These are phyloP conservation scores for Stenocarpella maydis DNA, from an alignment of 2,329 filamentous ascomycete genomes.

Conservation along the genomic window DNA sequence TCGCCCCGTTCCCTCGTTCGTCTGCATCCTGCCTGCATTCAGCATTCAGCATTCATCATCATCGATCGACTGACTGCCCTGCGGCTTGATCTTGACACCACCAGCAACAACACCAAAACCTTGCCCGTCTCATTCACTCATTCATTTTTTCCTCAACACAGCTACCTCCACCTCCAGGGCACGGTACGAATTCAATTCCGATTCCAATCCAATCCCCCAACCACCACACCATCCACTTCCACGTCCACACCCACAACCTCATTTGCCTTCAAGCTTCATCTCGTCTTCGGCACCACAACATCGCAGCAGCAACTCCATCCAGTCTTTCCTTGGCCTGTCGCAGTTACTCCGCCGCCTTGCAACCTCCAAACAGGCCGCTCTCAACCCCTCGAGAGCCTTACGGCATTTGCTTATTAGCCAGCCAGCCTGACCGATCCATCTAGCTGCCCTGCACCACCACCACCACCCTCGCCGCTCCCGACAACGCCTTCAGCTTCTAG, in stretches of 20 bases:
- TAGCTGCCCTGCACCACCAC: constrained; percentile 16
- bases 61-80: too few species aligned
- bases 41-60: not conserved
- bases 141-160: not conserved
- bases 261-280: constrained; percentile 6
- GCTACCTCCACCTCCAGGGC: not conserved
- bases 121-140: not conserved
- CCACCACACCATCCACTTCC: not conserved
- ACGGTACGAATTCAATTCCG: not conserved
- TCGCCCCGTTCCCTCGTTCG: not conserved
- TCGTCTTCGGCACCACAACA: constrained; percentile 4
- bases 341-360: constrained; percentile 18
- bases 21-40: not conserved
- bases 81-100: too few species aligned
- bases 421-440: not conserved
- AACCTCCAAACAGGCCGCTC: not conserved
- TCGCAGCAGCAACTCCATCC: not conserved
- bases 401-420: constrained; percentile 3
- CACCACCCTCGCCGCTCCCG: not conserved
- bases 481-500: not conserved
- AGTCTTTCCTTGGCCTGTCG: constrained; percentile 16
- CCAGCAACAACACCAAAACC: not conserved
- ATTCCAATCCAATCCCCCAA: not conserved
- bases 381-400: not conserved
- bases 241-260: not conserved